Percentiles rank a stretch among this genome's conserved stretches.
Evolutionary conservation across 805 yeast genomes (phyloP).

Genomic region (Zygoascus flipseniorum): DNA sequence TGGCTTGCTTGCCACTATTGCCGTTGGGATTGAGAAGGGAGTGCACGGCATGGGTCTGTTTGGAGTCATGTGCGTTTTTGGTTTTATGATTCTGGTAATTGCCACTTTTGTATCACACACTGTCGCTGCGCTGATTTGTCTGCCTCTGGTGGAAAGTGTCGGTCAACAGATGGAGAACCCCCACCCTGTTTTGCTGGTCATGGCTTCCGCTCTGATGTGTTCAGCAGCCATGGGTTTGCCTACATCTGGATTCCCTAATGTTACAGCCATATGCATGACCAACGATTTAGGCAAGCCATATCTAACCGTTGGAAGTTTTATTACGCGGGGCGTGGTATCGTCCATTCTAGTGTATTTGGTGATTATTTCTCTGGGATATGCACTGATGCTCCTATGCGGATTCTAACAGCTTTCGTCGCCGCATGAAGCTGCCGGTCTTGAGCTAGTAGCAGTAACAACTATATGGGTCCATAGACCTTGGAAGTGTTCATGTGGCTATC

Average conservation of each 20-base stretch:
- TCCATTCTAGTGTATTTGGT: conserved; percentile 66
- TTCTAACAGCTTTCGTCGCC: conserved; percentile 25
- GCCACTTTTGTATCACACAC: conserved; percentile 95
- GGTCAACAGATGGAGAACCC: conserved; percentile 57
- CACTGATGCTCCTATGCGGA: conserved; percentile 52
- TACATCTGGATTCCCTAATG: conserved; percentile 96
- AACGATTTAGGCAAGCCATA: conserved; percentile 91
- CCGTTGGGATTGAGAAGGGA: conserved; percentile 52
- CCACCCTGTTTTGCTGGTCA: conserved; percentile 75
- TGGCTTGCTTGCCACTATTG: conserved; percentile 75
- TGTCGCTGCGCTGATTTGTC: conserved; percentile 88
- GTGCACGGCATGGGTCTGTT: conserved; percentile 66
- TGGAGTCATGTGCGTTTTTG: conserved; percentile 69
- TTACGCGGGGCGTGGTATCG: conserved; percentile 85
- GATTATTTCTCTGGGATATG: conserved; percentile 72
- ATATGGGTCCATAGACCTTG: no score
- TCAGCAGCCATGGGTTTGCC: conserved; percentile 98
- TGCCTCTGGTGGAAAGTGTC: conserved; percentile 83
- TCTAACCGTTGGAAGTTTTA: conserved; percentile 76
- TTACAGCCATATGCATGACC: conserved; percentile 90
- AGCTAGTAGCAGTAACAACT: no score
- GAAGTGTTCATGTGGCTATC: no score
- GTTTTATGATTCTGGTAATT: conserved; percentile 67
- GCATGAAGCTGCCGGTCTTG: no score
- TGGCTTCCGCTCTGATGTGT: conserved; percentile 58